A percentile compares a stretch with the other conserved stretches of the same genome.
Evolutionary conservation across 805 yeast genomes (phyloP).

Genomic region (Candida pseudofarinosa): DNA sequence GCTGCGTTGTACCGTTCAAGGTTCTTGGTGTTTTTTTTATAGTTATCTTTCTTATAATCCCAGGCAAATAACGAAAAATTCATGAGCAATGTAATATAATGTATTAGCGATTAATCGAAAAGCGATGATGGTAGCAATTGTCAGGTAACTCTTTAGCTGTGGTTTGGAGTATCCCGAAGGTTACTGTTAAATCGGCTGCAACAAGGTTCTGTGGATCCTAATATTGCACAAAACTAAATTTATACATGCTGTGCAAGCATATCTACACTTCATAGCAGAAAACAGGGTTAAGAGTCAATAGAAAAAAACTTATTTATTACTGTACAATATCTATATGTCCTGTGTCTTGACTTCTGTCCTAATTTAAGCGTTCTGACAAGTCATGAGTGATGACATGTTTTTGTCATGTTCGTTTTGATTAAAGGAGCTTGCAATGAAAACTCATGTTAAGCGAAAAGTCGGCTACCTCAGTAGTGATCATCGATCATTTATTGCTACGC

Average conservation of each 20-base stretch:
- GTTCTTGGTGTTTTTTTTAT: neutral
- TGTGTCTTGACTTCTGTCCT: neutral
- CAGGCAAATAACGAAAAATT: neutral
- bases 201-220: neutral
- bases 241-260: neutral
- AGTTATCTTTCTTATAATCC: neutral
- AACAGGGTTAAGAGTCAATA: neutral
- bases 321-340: neutral
- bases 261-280: neutral
- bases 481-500: constrained; percentile 5
- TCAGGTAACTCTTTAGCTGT: too few relatives aligned
- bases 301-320: neutral
- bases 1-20: neutral
- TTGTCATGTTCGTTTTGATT: neutral
- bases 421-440: neutral
- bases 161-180: too few relatives aligned
- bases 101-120: too few relatives aligned
- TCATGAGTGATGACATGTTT: neutral
- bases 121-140: neutral
- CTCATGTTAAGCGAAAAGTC: neutral
- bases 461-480: neutral
- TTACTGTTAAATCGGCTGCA: neutral
- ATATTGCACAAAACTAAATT: neutral
- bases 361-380: neutral
- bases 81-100: neutral